These are phyloP conservation scores for Dillenia suffruticosa DNA, from an alignment of 164 flowering plant species.

Conservation along the genomic window DNA sequence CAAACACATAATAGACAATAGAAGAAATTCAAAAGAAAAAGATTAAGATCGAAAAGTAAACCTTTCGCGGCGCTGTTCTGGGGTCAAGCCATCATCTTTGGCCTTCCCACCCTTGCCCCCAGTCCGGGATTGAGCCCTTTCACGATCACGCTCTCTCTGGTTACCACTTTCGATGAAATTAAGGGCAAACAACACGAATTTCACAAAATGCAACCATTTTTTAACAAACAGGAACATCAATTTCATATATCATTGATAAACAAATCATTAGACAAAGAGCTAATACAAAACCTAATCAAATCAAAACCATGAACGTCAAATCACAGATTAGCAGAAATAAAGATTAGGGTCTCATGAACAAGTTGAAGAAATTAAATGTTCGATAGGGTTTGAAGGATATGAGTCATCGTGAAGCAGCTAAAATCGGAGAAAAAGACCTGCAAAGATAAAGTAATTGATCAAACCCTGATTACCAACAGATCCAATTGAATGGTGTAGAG, in stretches of 20 bases:
- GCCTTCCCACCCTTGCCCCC: constrained; percentile 18
- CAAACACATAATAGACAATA: not conserved
- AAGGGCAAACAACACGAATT: constrained; percentile 12
- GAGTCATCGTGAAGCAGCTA: constrained; percentile 14
- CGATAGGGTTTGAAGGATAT: constrained; percentile 16
- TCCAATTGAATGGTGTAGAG: too few species aligned
- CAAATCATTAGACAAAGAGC: not conserved
- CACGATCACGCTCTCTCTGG: constrained; percentile 48
- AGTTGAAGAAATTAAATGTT: not conserved
- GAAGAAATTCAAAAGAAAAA: not conserved
- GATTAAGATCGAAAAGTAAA: constrained; percentile 1
- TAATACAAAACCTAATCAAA: not conserved
- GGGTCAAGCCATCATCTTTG: constrained; percentile 60
- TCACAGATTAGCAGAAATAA: not conserved
- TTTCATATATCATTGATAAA: not conserved
- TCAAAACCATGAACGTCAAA: not conserved
- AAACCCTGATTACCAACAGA: too few species aligned
- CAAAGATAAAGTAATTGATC: not conserved
- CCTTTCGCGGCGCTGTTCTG: constrained; percentile 85
- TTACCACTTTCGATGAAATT: constrained; percentile 38
- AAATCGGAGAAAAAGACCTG: constrained; percentile 5
- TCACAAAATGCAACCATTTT: too few species aligned
- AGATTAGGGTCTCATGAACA: not conserved
- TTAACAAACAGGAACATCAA: not conserved
- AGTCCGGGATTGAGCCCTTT: constrained; percentile 43